Conservation (phyloP, 352 stramenopile species). For the Phytophthora melonis region DNA sequence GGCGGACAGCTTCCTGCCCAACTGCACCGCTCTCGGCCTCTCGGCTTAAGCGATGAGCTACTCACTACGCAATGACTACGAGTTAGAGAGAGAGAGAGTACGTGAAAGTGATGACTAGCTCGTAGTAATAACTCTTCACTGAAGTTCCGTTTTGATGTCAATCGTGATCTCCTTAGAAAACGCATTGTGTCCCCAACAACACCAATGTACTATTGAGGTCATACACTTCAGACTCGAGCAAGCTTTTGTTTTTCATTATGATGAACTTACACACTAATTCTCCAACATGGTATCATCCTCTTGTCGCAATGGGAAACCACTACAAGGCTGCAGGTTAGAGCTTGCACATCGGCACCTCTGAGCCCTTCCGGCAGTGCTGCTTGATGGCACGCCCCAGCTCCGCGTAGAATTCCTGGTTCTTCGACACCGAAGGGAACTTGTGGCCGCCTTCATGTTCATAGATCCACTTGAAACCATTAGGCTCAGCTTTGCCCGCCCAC, state of each 20-base stretch:
- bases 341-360: conserved; percentile 1
- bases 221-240: background rate
- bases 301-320: background rate
- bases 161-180: too few relatives aligned
- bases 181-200: too few relatives aligned
- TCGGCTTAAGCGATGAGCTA: conserved; percentile 20
- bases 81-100: background rate
- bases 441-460: conserved; percentile 49
- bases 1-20: conserved; percentile 44
- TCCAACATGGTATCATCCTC: background rate
- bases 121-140: conserved; percentile 27
- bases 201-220: too few relatives aligned
- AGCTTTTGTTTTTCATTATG: background rate
- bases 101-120: conserved; percentile 16
- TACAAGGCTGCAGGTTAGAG: conserved; percentile 14
- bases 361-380: conserved; percentile 34
- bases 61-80: conserved; percentile 19
- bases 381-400: conserved; percentile 32
- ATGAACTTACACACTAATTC: background rate
- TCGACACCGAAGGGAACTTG: conserved; percentile 46
- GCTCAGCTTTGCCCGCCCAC: conserved; percentile 28
- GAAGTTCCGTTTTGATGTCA: conserved; percentile 28
- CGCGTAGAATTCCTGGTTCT: conserved; percentile 39
- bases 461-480: conserved; percentile 28
- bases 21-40: conserved; percentile 47